Evolutionary conservation across 192 early-diverging fungal species (phyloP), one percentile per base, ranked within the genome.

Genomic region (Backusella morwellensis): DNA sequence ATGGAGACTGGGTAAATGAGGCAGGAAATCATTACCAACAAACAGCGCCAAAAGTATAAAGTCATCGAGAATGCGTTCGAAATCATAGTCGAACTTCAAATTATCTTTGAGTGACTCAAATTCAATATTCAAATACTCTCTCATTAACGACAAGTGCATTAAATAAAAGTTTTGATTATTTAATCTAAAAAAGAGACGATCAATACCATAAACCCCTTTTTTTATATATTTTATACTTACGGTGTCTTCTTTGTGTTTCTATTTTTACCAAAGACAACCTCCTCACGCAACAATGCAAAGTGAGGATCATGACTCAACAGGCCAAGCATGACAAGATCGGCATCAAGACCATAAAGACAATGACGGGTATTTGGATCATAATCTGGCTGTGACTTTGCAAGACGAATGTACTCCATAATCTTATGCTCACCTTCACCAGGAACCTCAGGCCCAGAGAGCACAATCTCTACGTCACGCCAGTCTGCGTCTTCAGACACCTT

Each of bases 391-490:
- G 90, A 91, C 42, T 95, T 93, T 38, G 93, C 86, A 26, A 92
- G 86, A 44, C 98, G 94, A 73, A 99, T 97, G 73, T 93, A 99
- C 82, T 99, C 98, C 98, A 99, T 98, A 74, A 99, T 98, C 83
- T 99, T 99, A 88, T 99, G 98, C 85, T 99, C 98, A 67, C 98
- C 98, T 84, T 99, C 98, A 67, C 98, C 98, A 17, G 97, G 97
- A 0, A 98, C 96, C 56, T 93, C 93, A 41, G 95, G 96, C 34
- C 96, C 98, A 38, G 96, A 98, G 4, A 99, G 88, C 70, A 99
- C 90, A 50, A 99, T 91, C 85, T 97, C 91, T 41, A 97, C 91
- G 73, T 92, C 86, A 79, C 89, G 89, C 98, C 98, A 99, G 76
- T 91, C 91, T 15, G 95, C 90, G 72, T 98, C 94, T 76, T 95